These are phyloP conservation scores for Rubroshorea leprosula DNA, from an alignment of 345 rosid genomes.

Conservation along the genomic window DNA sequence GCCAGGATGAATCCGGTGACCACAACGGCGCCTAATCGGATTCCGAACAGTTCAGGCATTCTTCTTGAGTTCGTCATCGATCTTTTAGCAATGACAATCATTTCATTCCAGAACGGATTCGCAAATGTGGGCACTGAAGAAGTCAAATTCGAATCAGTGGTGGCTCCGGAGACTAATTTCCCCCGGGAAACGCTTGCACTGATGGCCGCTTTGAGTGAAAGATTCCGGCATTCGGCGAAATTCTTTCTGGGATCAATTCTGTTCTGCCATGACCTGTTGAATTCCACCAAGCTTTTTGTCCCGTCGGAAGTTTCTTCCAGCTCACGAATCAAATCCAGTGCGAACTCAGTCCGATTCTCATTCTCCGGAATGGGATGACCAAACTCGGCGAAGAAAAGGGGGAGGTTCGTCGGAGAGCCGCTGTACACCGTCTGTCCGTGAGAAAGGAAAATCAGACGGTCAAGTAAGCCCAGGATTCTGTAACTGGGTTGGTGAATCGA, in stretches of 20 bases:
- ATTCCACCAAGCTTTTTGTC: constrained; percentile 59
- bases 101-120: constrained; percentile 78
- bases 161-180: constrained; percentile 71
- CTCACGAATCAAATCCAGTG: constrained; percentile 75
- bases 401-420: constrained; percentile 57
- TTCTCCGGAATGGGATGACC: constrained; percentile 83
- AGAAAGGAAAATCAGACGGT: constrained; percentile 70
- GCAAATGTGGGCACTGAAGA: constrained; percentile 69
- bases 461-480: constrained; percentile 70
- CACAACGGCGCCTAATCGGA: constrained; percentile 70
- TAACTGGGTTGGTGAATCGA: constrained; percentile 93
- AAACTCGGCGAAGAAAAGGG: constrained; percentile 58
- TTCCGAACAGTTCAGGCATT: constrained; percentile 74
- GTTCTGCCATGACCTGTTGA: constrained; percentile 60
- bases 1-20: constrained; percentile 85
- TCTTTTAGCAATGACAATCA: constrained; percentile 63
- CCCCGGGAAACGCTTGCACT: constrained; percentile 71
- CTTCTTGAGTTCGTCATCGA: constrained; percentile 65
- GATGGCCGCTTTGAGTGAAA: constrained; percentile 75
- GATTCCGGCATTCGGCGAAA: constrained; percentile 13
- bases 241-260: constrained; percentile 19
- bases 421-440: constrained; percentile 72
- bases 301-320: constrained; percentile 76
- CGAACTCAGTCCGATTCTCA: constrained; percentile 82
- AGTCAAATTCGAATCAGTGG: constrained; percentile 27